Evolutionary conservation across 2,329 filamentous ascomycete species (phyloP).

Genomic region (Graphilbum ipis-grandicollis): DNA sequence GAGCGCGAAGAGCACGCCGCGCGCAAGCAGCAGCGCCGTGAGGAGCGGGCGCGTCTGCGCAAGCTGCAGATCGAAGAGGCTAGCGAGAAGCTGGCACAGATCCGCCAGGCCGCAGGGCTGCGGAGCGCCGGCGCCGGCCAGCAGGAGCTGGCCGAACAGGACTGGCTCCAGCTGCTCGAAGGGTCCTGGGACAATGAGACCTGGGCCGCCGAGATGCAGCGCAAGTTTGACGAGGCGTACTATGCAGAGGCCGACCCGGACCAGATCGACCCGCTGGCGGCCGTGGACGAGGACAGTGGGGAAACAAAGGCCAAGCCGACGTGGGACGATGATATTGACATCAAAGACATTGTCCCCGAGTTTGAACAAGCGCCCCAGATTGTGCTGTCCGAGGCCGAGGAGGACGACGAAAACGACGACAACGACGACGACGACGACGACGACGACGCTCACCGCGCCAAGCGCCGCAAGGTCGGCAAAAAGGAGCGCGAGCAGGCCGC

Average conservation of each 20-base stretch:
- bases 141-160: constrained; percentile 50
- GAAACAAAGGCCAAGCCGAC: constrained; percentile 54
- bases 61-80: constrained; percentile 85
- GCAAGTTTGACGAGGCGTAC: constrained; percentile 78
- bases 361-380: constrained; percentile 51
- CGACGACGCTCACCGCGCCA: constrained; percentile 19
- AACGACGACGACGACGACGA: constrained; percentile 8
- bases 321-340: constrained; percentile 97
- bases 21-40: constrained; percentile 56
- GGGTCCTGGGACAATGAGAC: constrained; percentile 75
- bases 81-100: constrained; percentile 69
- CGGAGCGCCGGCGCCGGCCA: no score
- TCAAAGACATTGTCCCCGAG: constrained; percentile 77
- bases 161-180: constrained; percentile 73
- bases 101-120: constrained; percentile 76
- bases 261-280: constrained; percentile 33
- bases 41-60: constrained; percentile 67
- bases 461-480: constrained; percentile 45
- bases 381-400: constrained; percentile 31
- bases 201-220: constrained; percentile 84
- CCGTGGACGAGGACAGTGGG: constrained; percentile 18
- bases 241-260: constrained; percentile 57
- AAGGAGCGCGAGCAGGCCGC: constrained; percentile 30
- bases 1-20: constrained; percentile 64
- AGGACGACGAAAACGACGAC: constrained; percentile 16